Base-by-base conservation (phyloP, 495 filamentous ascomycete species). In the Penicillium silybi region DNA sequence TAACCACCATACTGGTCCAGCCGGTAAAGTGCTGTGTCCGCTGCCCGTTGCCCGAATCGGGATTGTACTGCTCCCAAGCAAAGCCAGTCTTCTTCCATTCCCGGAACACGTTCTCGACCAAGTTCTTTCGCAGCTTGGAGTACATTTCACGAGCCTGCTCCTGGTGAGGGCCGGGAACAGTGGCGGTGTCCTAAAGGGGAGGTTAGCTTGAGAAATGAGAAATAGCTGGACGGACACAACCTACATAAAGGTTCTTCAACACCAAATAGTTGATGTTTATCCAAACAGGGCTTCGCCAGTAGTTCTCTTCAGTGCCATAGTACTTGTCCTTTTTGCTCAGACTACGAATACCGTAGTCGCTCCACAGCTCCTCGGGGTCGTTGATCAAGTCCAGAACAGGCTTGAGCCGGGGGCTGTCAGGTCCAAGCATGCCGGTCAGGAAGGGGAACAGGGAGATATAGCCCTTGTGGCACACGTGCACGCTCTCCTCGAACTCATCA, bases 21-120 rank as follows among this genome's bases (percentile, higher is more conserved):
- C 93, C 93, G 15, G 92, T 95, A 66, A 98, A 98, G 75, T 97
- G 93, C 73, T 96, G 91, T 19, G 91, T 97, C 44, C 93, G 81
- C 75, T 97, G 95, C 27, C 93, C 93, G 48, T 81, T 79, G 42
- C 93, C 93, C 4, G 87, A 96, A 54, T 96, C 89, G 0, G 92
- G 88, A 67, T 96, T 91, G 70, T 97, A 98, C 70, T 98, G 93
- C 66, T 98, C 93, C 95, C 95, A 98, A 9, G 95, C 93, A 68
- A 97, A 98, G 16, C 92, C 91, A 0, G 93, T 98, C 54, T 86
- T 79, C 65, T 85, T 77, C 93, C 93, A 98, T 62, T 84, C 81
- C 34, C 82, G 74, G 75, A 86, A 97, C 44, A 98, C 88, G 23
- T 90, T 97, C 41, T 90, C 80, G 27, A 97, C 89, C 37, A 98